Evolutionary conservation across 495 filamentous ascomycete species (phyloP), one percentile per base, ranked within the genome.

Genomic region (Hypomontagnella submonticulosa): DNA sequence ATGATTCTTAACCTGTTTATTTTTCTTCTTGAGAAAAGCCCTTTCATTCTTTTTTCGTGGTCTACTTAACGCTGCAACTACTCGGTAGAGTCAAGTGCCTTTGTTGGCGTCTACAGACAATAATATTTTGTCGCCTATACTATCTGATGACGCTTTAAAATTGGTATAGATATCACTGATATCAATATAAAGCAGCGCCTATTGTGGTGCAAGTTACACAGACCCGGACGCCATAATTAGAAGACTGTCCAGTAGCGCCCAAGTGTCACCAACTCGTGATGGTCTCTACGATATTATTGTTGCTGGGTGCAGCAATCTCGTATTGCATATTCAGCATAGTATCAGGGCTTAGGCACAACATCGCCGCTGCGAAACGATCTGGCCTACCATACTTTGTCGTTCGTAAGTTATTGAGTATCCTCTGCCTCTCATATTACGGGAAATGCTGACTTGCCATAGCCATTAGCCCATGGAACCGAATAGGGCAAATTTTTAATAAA

Each of bases 401-500:
- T 43, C 81, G 83, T 85, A 71, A 63, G 83, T 79, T 23, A n/a
- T 37, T 19, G 41, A 19, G 40, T 30, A 9, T n/a, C 20, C 12
- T 20, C 52, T 66, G 1, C 69, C 58, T n/a, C 4, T 47, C n/a
- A 20, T n/a, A 5, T 19, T 37, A 20, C 38, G 19, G 15, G 8
- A 32, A 20, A 37, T 4, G 11, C 56, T 68, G 50, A 68, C 41
- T 11, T 19, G 13, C 6, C 18, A 11, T 50, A 84, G 81, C 80
- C 3, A 54, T 77, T 30, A 72, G 71, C 10, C 78, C 78, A n/a
- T 73, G 75, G 59, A 79, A 78, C 54, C 61, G 73, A n/a, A 16
- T 77, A 15, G 87, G 84, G 80, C 76, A 86, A 36, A 66, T 82
- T 36, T 81, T 80, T 0, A 72, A 78, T 46, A 46, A 40, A 30